Evolutionary conservation across 257 asterid species (phyloP), one percentile per base, ranked within the genome.

Genomic region (Petunia secreta): DNA sequence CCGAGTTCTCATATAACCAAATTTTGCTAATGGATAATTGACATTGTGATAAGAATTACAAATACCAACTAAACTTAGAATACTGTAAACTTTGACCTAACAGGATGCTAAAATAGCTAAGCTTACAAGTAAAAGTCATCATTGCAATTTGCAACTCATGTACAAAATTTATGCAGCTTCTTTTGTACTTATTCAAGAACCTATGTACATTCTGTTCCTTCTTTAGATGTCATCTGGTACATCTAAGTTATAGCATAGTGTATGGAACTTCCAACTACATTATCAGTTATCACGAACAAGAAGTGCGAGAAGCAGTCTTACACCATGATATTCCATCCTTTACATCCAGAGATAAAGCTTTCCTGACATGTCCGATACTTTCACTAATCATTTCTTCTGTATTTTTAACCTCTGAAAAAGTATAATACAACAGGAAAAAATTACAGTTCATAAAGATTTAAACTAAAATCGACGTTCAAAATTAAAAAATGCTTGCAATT

Each of bases 301-400:
- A 25, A 25, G 25, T 25, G 25, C 25, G 25, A 25, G 25, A 25
- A 39, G 67, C 48, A 73, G 66, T 79, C 97, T 87, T 80, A 92
- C 98, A 94, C 98, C 97, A 94, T 75, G 97, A 92, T 76, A 87
- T 87, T 80, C 98, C 98, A 86, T 94, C 97, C 89, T 88, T 86
- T 83, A 94, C 97, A 85, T 94, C 98, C 38, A 94, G 89, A 80
- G 96, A 40, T 48, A 92, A 81, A 67, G 97, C 97, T 86, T 94
- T 93, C 83, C 89, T 94, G 68, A 96, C 97, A 79, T 90, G 98
- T 79, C 85, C 89, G 80, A 94, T 85, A 87, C 97, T 92, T 85
- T 94, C 97, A 82, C 90, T 94, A 75, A 91, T 91, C 69, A 88
- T 66, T 87, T 88, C 92, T 25, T 77, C 91, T 89, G 82, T 88